Conservation (phyloP, 768 basidiomycete species). For the Multifurca ochricompacta region DNA sequence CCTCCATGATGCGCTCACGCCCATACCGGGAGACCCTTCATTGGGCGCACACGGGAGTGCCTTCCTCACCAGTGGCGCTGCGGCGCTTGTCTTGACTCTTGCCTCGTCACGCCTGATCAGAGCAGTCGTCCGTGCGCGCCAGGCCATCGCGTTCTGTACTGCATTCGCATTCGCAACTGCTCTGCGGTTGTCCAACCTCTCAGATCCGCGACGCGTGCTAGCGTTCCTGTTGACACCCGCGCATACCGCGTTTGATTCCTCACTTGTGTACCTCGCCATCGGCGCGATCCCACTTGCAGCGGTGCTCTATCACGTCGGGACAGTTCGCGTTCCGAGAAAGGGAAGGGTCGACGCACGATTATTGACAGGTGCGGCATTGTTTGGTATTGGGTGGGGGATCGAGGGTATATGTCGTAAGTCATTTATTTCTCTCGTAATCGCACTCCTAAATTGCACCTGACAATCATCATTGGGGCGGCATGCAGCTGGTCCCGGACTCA, state of each 20-base stretch:
- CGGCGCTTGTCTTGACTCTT: constrained; percentile 17
- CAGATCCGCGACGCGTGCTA: constrained; percentile 40
- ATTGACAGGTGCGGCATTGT: constrained; percentile 44
- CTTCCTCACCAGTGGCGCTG: constrained; percentile 26
- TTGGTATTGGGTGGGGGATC: constrained; percentile 58
- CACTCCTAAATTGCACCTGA: background rate
- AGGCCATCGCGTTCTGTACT: constrained; percentile 33
- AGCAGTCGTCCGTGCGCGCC: constrained; percentile 5
- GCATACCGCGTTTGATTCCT: constrained; percentile 46
- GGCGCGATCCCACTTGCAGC: constrained; percentile 43
- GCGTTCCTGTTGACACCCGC: constrained; percentile 46
- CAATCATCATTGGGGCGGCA: constrained; percentile 1
- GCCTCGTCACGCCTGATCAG: constrained; percentile 1
- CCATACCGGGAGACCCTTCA: constrained; percentile 20
- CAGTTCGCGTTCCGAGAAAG: constrained; percentile 34
- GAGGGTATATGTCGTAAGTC: constrained; percentile 55
- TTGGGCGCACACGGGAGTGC: constrained; percentile 24
- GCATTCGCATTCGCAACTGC: constrained; percentile 46
- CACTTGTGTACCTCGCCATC: constrained; percentile 44
- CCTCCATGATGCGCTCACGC: constrained; percentile 29
- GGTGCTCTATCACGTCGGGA: constrained; percentile 37
- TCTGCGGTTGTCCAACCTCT: constrained; percentile 46
- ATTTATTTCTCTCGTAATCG: background rate
- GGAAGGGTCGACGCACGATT: constrained; percentile 39
- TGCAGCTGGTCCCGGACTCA: constrained; percentile 53